These are phyloP conservation scores for Leishmania turanica DNA, from an alignment of 208 protist genomes.

Conservation along the genomic window DNA sequence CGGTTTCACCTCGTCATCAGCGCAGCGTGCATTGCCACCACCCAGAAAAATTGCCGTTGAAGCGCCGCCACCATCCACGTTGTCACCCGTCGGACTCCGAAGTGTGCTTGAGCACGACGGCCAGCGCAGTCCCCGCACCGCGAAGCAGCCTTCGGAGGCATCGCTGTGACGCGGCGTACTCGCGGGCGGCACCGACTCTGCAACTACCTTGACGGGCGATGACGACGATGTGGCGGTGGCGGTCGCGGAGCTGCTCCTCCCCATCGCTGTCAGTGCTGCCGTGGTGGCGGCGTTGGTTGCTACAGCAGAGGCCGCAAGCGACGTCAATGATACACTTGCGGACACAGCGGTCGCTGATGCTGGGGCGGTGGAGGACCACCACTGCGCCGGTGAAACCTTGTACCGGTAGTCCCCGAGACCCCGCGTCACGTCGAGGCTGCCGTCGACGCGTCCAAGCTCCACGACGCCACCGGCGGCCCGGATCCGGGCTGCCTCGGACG, in stretches of 20 bases:
- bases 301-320: not conserved
- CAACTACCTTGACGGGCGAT: not conserved
- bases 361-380: slow-evolving; percentile 29
- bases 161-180: not conserved
- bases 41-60: not conserved
- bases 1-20: not conserved
- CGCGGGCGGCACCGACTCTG: not conserved
- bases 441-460: slow-evolving; percentile 59
- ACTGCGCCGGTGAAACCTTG: slow-evolving; percentile 48
- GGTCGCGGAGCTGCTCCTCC: not conserved
- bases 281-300: not conserved
- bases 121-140: slow-evolving; percentile 20
- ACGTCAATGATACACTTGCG: not conserved
- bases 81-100: not conserved
- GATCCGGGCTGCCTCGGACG: slow-evolving; percentile 44
- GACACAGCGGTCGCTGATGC: not conserved
- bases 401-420: slow-evolving; percentile 67
- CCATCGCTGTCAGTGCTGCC: not conserved
- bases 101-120: slow-evolving; percentile 5
- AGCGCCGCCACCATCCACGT: not conserved
- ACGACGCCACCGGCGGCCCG: slow-evolving; percentile 42
- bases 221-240: not conserved
- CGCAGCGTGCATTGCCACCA: not conserved
- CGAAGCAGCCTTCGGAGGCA: not conserved
- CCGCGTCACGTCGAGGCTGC: slow-evolving; percentile 68